Evolutionary conservation across 805 yeast genomes (phyloP).

Genomic region (Grigorovia transvaalensis): DNA sequence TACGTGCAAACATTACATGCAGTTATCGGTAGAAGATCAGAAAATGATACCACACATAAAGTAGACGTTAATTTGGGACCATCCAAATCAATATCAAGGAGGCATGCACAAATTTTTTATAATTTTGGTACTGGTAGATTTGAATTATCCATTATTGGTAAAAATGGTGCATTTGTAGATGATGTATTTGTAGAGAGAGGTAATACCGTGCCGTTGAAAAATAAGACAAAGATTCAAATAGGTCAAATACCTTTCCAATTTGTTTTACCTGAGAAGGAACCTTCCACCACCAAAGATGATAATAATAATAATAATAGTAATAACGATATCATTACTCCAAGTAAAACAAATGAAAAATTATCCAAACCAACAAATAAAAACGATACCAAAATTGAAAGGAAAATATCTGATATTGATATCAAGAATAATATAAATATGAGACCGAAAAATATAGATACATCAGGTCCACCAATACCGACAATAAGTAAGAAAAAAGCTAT

Average conservation of each 20-base stretch:
- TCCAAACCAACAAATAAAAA: not conserved
- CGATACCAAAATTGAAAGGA: not conserved
- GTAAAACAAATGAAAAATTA: not conserved
- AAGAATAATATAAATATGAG: not conserved
- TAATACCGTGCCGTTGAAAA: slow-evolving; percentile 75
- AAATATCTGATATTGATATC: not conserved
- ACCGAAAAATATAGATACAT: not conserved
- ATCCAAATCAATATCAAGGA: slow-evolving; percentile 84
- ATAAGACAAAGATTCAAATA: slow-evolving; percentile 79
- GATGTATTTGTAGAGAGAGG: slow-evolving; percentile 84
- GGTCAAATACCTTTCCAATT: slow-evolving; percentile 87
- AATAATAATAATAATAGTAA: slow-evolving; percentile 3
- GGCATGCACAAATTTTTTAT: slow-evolving; percentile 92
- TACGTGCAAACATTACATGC: slow-evolving; percentile 95
- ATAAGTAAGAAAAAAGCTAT: slow-evolving; percentile 1
- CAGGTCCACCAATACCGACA: slow-evolving; percentile 3
- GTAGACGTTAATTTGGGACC: slow-evolving; percentile 90
- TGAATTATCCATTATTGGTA: slow-evolving; percentile 82
- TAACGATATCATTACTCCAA: too few species aligned
- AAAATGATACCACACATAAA: slow-evolving; percentile 53
- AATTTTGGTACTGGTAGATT: slow-evolving; percentile 94
- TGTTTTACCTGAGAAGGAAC: slow-evolving; percentile 63
- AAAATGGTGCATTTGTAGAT: slow-evolving; percentile 95
- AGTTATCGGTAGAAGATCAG: slow-evolving; percentile 80
- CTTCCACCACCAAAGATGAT: not conserved